Conservation (phyloP, 2,329 filamentous ascomycete genomes). For the Colletotrichum graminicola region DNA sequence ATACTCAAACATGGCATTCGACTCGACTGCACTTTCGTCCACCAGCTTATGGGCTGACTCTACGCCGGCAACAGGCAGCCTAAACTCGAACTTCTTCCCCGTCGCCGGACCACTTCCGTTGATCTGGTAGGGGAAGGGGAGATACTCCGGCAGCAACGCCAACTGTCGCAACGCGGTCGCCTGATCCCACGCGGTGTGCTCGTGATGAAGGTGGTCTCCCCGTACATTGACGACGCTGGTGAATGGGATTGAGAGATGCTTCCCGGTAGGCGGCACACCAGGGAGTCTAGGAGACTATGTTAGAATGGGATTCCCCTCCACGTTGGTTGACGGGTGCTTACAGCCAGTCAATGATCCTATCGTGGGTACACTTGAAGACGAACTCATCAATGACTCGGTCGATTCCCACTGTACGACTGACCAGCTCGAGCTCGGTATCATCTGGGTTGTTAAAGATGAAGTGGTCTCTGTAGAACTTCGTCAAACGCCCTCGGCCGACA, state of each 20-base stretch:
- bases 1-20: conserved; percentile 50
- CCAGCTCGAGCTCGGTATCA: conserved; percentile 75
- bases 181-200: conserved; percentile 78
- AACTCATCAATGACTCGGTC: conserved; percentile 82
- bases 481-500: conserved; percentile 72
- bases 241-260: conserved; percentile 68
- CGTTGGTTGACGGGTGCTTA: conserved; percentile 53
- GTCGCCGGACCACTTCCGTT: conserved; percentile 26
- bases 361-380: conserved; percentile 73
- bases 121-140: conserved; percentile 65
- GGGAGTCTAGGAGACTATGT: conserved; percentile 54
- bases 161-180: conserved; percentile 71
- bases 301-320: background rate
- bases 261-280: conserved; percentile 67
- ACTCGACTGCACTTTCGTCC: conserved; percentile 48
- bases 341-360: conserved; percentile 76
- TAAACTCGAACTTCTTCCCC: conserved; percentile 47
- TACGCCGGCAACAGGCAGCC: conserved; percentile 49
- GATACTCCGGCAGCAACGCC: conserved; percentile 68
- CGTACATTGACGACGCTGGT: conserved; percentile 73
- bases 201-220: conserved; percentile 73
- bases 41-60: conserved; percentile 51
- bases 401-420: conserved; percentile 78
- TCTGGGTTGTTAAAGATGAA: conserved; percentile 81
- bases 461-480: conserved; percentile 77